phyloP scores from a whole-genome alignment of 164 flowering plant genomes.

The Tinospora cordifolia region DNA sequence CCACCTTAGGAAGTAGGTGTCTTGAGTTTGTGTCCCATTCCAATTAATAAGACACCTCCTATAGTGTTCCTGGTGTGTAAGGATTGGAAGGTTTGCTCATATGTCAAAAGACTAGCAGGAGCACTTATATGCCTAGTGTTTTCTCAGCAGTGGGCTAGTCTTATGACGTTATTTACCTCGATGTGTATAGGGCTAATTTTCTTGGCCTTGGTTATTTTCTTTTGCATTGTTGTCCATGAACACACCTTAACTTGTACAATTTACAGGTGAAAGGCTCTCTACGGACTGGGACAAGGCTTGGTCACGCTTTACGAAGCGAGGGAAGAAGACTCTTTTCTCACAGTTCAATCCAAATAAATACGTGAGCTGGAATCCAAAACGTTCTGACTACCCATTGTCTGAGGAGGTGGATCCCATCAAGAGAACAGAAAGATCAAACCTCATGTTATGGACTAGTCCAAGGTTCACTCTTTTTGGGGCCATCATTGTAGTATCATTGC shows the following conservation, averaged over 20 bases:
- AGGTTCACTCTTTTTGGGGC: slow-evolving; percentile 68
- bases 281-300: slow-evolving; percentile 98
- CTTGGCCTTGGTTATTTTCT: no score
- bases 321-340: slow-evolving; percentile 61
- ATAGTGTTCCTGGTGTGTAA: no score
- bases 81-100: no score
- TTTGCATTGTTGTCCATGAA: neutral
- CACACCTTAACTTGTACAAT: neutral
- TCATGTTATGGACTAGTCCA: slow-evolving; percentile 86
- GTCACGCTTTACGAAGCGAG: slow-evolving; percentile 69
- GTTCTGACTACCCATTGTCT: slow-evolving; percentile 72
- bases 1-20: no score
- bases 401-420: slow-evolving; percentile 95
- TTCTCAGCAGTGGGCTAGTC: no score
- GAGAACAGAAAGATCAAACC: slow-evolving; percentile 79
- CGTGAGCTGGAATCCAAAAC: slow-evolving; percentile 86
- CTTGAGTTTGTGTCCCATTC: no score
- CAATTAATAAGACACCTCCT: no score
- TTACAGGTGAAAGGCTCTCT: slow-evolving; percentile 50
- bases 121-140: no score
- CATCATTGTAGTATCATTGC: slow-evolving; percentile 58
- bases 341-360: slow-evolving; percentile 73
- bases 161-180: neutral
- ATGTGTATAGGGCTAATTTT: neutral
- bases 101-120: no score